These are phyloP conservation scores for Penicillium sp. DNA, from an alignment of 2,329 filamentous ascomycete species.

Conservation along the genomic window DNA sequence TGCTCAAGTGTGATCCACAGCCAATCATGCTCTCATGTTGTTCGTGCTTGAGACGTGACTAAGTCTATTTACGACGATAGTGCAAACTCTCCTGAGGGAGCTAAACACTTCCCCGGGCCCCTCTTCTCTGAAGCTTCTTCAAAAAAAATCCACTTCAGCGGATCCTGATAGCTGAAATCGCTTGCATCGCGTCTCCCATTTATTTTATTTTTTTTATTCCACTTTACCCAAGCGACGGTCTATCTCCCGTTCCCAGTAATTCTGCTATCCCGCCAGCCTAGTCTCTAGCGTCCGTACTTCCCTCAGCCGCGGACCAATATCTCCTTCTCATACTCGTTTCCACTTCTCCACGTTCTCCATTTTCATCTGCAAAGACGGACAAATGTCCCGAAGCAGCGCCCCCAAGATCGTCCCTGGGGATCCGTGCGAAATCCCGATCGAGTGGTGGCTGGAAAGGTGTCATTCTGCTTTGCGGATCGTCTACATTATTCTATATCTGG, in stretches of 20 bases:
- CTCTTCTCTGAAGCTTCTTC: conserved; percentile 13
- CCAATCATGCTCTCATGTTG: conserved; percentile 15
- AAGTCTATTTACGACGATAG: conserved; percentile 10
- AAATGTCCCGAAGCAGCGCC: conserved; percentile 24
- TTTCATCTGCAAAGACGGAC: conserved; percentile 22
- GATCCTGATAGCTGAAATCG: conserved; percentile 8
- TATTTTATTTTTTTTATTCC: neutral
- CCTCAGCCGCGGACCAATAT: conserved; percentile 5
- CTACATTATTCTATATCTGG: neutral
- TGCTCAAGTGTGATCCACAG: conserved; percentile 7
- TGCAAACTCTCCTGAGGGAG: conserved; percentile 12
- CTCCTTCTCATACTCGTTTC: neutral
- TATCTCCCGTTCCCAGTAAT: conserved; percentile 1
- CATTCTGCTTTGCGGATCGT: conserved; percentile 12
- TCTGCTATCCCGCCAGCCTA: neutral
- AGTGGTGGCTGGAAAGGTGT: conserved; percentile 18
- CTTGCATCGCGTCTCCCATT: conserved; percentile 5
- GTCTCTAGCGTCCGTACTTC: conserved; percentile 5
- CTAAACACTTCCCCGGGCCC: conserved; percentile 21
- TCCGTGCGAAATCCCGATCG: conserved; percentile 17
- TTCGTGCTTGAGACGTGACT: conserved; percentile 1
- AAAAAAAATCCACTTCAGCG: conserved; percentile 13
- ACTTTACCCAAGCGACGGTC: neutral
- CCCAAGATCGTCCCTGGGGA: conserved; percentile 22
- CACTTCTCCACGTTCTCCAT: neutral